Conservation (phyloP, 345 rosid genomes). For the Abelmoschus esculentus region DNA sequence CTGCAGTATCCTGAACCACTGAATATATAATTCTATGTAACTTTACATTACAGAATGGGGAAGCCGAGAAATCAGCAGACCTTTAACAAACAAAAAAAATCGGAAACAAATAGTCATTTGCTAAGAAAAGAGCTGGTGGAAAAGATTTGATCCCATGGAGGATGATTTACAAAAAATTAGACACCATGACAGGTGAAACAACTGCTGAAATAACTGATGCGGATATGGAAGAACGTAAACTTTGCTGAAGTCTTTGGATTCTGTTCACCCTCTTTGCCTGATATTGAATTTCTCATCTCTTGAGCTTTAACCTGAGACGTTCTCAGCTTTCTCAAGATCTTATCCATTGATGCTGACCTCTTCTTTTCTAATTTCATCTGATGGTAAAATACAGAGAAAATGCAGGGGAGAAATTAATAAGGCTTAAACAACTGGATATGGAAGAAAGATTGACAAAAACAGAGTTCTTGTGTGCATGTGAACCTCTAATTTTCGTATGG, state of each 20-base stretch:
- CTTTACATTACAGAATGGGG: not conserved
- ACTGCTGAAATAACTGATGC: slow-evolving; percentile 31
- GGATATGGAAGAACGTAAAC: slow-evolving; percentile 24
- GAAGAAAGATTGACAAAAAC: not conserved
- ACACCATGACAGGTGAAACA: slow-evolving; percentile 43
- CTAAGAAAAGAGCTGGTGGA: not conserved
- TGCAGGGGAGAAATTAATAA: not conserved
- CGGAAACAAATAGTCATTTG: not conserved
- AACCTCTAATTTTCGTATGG: slow-evolving; percentile 87
- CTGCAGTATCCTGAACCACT: not conserved
- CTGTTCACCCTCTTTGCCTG: slow-evolving; percentile 23
- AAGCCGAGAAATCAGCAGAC: not conserved
- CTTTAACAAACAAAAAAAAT: not conserved
- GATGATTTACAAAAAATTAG: slow-evolving; percentile 10
- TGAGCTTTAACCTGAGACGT: slow-evolving; percentile 55
- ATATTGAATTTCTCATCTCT: slow-evolving; percentile 64
- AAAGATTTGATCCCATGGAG: too few species aligned
- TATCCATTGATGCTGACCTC: slow-evolving; percentile 76
- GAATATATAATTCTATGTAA: not conserved
- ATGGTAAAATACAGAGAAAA: not conserved
- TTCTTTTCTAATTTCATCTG: slow-evolving; percentile 90
- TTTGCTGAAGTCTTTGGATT: slow-evolving; percentile 29
- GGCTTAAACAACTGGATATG: not conserved
- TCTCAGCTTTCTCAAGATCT: slow-evolving; percentile 66
- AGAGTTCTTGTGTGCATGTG: not conserved